Percentiles rank a stretch among this genome's conserved stretches.
phyloP scores from a whole-genome alignment of 345 rosid genomes.

The Ceriops decandra region DNA sequence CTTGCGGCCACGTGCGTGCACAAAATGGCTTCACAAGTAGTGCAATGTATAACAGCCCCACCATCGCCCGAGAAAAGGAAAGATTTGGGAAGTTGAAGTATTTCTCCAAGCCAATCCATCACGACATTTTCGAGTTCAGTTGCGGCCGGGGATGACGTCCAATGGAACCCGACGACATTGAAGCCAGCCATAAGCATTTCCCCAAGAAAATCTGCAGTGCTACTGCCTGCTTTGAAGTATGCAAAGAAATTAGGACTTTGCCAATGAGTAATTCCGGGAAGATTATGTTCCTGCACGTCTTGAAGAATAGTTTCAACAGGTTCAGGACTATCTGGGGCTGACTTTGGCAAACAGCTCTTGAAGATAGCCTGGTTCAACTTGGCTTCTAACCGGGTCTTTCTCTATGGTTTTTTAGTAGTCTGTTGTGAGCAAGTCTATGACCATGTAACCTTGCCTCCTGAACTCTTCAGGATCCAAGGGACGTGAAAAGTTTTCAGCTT shows the following conservation, averaged over 20 bases:
- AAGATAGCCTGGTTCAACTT: slow-evolving; percentile 40
- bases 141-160: slow-evolving; percentile 48
- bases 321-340: slow-evolving; percentile 33
- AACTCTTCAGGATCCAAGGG: slow-evolving; percentile 38
- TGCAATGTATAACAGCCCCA: slow-evolving; percentile 39
- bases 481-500: background rate
- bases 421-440: slow-evolving; percentile 43
- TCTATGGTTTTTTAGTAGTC: slow-evolving; percentile 37
- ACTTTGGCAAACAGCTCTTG: slow-evolving; percentile 24
- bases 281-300: slow-evolving; percentile 25
- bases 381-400: slow-evolving; percentile 36
- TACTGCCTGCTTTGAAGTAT: slow-evolving; percentile 26
- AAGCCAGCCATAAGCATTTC: slow-evolving; percentile 41
- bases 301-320: slow-evolving; percentile 30
- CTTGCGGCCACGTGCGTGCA: slow-evolving; percentile 37
- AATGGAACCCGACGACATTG: slow-evolving; percentile 41
- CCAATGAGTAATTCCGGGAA: slow-evolving; percentile 53
- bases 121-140: slow-evolving; percentile 46
- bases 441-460: slow-evolving; percentile 36
- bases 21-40: slow-evolving; percentile 38
- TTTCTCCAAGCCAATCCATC: slow-evolving; percentile 42
- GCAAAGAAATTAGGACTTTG: slow-evolving; percentile 42
- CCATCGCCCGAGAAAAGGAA: slow-evolving; percentile 40
- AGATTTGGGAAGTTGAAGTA: slow-evolving; percentile 32
- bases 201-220: slow-evolving; percentile 31